Evolutionary conservation across 352 stramenopile species (phyloP), one percentile per base, ranked within the genome.

Genomic region (Globisporangium iwayamae): DNA sequence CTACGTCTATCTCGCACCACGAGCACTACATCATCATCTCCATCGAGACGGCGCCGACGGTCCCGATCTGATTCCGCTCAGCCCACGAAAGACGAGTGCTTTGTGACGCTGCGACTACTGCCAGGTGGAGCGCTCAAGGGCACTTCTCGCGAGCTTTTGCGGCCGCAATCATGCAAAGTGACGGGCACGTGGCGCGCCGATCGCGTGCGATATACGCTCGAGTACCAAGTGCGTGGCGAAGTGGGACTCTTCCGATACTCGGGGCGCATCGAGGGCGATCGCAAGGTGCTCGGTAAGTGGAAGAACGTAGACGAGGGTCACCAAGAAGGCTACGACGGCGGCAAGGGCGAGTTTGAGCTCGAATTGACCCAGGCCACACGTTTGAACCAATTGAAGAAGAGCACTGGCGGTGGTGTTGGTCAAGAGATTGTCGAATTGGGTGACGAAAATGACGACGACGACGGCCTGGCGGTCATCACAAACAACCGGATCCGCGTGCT

Each of bases 141-240:
- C 16, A 85, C 68, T 7, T 91, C 83, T 20, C 68, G 76, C 16
- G 83, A 91, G 60, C 67, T 89, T 1, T 68, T 79, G 41, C 78
- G 88, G 52, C 83, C 83, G 5, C 83, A 91, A 56, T 76, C 74
- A 43, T 89, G 83, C 30, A 48, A 60, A 0, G 60, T 91, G 20
- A 62, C 59, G 9, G 83, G 83, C 46, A 71, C 69, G 18, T 91
- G 83, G 83, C 71, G 87, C 36, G 58, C 76, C 9, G 72, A 83
- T n/a, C 70, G 80, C 3, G 48, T 91, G 4, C 71, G 69, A 1
- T 91, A 91, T 46, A 65, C 80, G 2, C 70, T 91, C 25, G 74
- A 88, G 51, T 91, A 89, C 34, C 69, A 71, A 4, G 83, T 91
- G 18, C 83, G 83, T 9, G 83, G 83, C n/a, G 83, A 75, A 8